These are phyloP conservation scores for Eutypa lata DNA, from an alignment of 2,329 filamentous ascomycete genomes.

Conservation along the genomic window DNA sequence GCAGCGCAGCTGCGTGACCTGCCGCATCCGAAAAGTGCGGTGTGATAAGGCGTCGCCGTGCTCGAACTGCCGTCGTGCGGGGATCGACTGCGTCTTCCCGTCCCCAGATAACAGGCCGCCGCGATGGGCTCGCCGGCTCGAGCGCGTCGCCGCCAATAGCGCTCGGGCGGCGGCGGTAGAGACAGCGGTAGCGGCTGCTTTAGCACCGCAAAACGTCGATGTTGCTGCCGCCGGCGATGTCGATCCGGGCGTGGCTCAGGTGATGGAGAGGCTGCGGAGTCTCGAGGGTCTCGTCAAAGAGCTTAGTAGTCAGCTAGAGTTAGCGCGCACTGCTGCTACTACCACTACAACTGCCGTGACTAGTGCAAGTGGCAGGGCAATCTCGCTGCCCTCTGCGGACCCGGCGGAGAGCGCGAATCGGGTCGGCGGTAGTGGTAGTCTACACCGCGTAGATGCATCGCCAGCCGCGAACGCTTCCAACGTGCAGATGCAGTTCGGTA, in stretches of 20 bases:
- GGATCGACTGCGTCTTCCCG: constrained; percentile 50
- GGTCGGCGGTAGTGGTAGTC: constrained; percentile 9
- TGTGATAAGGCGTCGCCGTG: constrained; percentile 56
- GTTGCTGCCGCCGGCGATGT: constrained; percentile 26
- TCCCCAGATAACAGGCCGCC: constrained; percentile 48
- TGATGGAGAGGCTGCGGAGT: constrained; percentile 47
- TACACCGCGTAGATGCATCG: constrained; percentile 4
- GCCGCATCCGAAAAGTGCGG: constrained; percentile 53
- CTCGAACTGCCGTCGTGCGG: constrained; percentile 52
- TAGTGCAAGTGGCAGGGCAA: not conserved
- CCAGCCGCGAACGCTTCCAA: constrained; percentile 4
- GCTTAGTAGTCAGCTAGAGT: constrained; percentile 43
- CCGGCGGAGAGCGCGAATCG: constrained; percentile 27
- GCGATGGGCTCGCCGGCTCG: constrained; percentile 52
- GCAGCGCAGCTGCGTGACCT: constrained; percentile 29
- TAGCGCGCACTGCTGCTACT: constrained; percentile 31
- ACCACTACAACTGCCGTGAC: constrained; percentile 13
- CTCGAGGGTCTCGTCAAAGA: constrained; percentile 51
- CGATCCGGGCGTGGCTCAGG: constrained; percentile 29
- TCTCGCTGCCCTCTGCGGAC: constrained; percentile 25
- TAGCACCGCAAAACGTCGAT: constrained; percentile 11
- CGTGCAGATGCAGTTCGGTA: constrained; percentile 42
- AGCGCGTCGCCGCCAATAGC: constrained; percentile 27
- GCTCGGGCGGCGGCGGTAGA: not conserved
- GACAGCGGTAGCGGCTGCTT: not conserved